Evolutionary conservation across 495 filamentous ascomycete genomes (phyloP).

Genomic region (Tirmania nivea): DNA sequence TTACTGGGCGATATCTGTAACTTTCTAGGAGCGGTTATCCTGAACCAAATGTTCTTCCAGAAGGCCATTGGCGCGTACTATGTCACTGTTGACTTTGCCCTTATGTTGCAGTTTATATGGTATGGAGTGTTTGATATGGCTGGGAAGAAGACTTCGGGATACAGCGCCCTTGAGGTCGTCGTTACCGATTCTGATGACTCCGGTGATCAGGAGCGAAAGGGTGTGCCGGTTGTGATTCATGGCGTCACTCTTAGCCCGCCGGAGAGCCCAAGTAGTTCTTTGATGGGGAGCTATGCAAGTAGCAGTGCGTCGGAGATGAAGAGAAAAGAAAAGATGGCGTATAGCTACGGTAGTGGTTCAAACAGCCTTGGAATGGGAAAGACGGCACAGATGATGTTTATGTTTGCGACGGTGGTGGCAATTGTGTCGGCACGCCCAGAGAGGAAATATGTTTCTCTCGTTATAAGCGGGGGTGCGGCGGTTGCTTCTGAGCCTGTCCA

Average conservation of each 20-base stretch:
- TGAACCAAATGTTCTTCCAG: constrained; percentile 48
- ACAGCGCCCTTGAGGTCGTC: neutral
- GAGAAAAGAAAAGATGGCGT: constrained; percentile 2
- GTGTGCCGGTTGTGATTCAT: neutral
- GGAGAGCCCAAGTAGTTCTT: neutral
- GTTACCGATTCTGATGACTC: neutral
- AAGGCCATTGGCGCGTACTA: constrained; percentile 47
- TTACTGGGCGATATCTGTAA: constrained; percentile 48
- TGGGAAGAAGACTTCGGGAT: too few species aligned
- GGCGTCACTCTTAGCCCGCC: neutral
- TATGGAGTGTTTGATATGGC: constrained; percentile 20
- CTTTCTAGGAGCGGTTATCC: constrained; percentile 41
- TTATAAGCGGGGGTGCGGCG: neutral
- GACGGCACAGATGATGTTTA: neutral
- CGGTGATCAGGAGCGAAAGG: neutral
- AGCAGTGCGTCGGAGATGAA: neutral
- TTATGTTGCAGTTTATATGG: constrained; percentile 48
- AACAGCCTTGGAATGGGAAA: neutral
- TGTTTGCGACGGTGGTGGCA: neutral
- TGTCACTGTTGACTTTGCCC: constrained; percentile 39
- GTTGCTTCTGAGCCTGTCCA: neutral
- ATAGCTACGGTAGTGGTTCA: constrained; percentile 1
- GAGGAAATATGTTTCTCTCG: neutral
- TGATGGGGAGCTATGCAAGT: neutral
- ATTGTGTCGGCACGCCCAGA: neutral